Conservation (phyloP, 2,329 filamentous ascomycete genomes). For the Cladophialophora yegresii region DNA sequence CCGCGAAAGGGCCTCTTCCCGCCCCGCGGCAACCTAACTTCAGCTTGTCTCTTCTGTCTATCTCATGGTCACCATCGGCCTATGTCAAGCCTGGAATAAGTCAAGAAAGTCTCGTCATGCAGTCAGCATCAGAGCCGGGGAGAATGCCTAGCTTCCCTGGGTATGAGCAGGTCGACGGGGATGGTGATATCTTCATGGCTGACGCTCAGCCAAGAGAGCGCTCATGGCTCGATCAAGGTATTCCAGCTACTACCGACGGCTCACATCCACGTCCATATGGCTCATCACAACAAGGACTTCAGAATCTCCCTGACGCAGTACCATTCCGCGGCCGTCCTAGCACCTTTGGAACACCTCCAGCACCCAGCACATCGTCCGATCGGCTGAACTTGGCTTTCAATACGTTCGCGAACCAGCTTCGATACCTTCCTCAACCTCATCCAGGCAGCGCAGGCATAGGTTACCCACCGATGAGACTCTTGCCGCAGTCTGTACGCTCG, state of each 20-base stretch:
- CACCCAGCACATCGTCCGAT: background rate
- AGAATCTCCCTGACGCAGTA: background rate
- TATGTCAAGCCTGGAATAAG: background rate
- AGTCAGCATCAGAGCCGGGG: background rate
- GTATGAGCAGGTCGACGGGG: background rate
- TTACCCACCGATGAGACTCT: background rate
- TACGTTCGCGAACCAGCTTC: background rate
- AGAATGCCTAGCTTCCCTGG: background rate
- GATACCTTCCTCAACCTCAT: background rate
- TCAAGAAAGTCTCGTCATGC: background rate
- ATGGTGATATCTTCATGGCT: conserved; percentile 5
- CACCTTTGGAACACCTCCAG: background rate
- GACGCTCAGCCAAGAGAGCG: background rate
- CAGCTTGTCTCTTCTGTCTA: background rate
- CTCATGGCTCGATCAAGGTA: background rate
- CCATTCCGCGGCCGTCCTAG: background rate
- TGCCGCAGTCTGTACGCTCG: background rate
- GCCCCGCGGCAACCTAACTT: background rate
- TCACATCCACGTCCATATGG: background rate
- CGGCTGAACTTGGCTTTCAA: background rate
- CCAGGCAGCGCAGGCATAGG: background rate
- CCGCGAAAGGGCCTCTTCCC: background rate
- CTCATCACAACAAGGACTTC: background rate
- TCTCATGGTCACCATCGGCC: background rate
- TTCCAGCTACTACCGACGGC: background rate